Percentiles rank a stretch among this genome's conserved stretches.
Conservation (phyloP, 441 rosid genomes). For the Rhodomyrtus psidioides region DNA sequence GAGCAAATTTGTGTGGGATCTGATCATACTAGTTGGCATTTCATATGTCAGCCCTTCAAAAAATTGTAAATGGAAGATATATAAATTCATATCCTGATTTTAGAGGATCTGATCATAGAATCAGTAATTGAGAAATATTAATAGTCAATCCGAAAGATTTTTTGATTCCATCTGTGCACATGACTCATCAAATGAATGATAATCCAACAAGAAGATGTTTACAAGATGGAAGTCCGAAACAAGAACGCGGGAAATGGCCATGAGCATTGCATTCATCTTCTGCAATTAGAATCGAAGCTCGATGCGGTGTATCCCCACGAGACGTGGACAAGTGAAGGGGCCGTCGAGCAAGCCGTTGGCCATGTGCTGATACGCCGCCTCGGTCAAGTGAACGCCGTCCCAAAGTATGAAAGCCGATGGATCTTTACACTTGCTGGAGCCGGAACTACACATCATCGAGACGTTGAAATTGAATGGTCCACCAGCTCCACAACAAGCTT, state of each 20-base stretch:
- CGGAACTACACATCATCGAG: background rate
- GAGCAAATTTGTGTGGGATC: too few relatives aligned
- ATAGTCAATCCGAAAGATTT: background rate
- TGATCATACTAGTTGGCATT: too few relatives aligned
- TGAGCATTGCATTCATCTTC: background rate
- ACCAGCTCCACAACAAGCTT: background rate
- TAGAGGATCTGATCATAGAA: too few relatives aligned
- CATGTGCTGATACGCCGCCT: conserved; percentile 18
- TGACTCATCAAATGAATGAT: background rate
- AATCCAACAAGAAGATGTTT: background rate
- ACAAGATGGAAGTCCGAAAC: background rate
- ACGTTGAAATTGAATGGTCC: background rate
- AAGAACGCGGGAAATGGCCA: background rate
- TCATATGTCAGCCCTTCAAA: too few relatives aligned
- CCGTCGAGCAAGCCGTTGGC: conserved; percentile 25
- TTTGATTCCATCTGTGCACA: background rate
- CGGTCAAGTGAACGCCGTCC: conserved; percentile 78
- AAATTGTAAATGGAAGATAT: too few relatives aligned
- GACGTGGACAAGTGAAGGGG: conserved; percentile 31
- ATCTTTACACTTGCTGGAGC: conserved; percentile 19
- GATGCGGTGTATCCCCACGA: background rate
- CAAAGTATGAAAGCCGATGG: conserved; percentile 45
- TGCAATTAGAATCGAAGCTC: background rate
- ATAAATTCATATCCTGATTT: too few relatives aligned
- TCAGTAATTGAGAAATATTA: background rate